Evolutionary conservation across 495 filamentous ascomycete genomes (phyloP), one percentile per base, ranked within the genome.

Genomic region (Hypoxylon fuscum): DNA sequence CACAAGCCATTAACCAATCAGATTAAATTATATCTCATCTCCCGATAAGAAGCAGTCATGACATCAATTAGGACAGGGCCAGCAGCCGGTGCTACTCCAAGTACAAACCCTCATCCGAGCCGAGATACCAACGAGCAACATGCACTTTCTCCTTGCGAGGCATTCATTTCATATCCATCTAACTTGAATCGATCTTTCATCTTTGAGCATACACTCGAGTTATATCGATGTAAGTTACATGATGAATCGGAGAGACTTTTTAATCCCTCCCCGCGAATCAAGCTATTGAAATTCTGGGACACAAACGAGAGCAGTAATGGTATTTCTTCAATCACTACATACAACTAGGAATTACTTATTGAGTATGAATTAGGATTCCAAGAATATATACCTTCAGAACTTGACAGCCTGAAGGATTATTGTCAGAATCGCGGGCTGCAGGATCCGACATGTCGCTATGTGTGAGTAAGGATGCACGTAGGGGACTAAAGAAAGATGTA

Each of bases 221-320:
- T 15, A 4, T 44, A 44, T 15, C n/a, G 9, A 1, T 5, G 22
- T n/a, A 27, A 4, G 20, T 44, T 44, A n/a, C 6, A 10, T 21
- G 12, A 25, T 10, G 18, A 44, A 44, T 44, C 41, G 2, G 6
- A 14, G 14, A 25, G 41, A 17, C 14, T 44, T 3, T 44, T 44
- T 10, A 27, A 44, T 9, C 20, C 41, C 9, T 12, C 41, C 9
- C 41, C 41, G 10, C 20, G 9, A 21, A 23, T 20, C 3, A 44
- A 44, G 41, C 18, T 44, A 20, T 8, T 44, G n/a, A 44, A 44
- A 21, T 44, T 44, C 10, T 44, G 41, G 41, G 41, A 44, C 8
- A 44, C 41, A 10, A 44, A 44, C 25, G 22, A 27, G 3, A 20
- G 8, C 2, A 2, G 41, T 21, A 11, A 23, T 23, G 41, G 41